These are phyloP conservation scores for Platanus orientalis DNA, from an alignment of 164 flowering plant species.

Conservation along the genomic window DNA sequence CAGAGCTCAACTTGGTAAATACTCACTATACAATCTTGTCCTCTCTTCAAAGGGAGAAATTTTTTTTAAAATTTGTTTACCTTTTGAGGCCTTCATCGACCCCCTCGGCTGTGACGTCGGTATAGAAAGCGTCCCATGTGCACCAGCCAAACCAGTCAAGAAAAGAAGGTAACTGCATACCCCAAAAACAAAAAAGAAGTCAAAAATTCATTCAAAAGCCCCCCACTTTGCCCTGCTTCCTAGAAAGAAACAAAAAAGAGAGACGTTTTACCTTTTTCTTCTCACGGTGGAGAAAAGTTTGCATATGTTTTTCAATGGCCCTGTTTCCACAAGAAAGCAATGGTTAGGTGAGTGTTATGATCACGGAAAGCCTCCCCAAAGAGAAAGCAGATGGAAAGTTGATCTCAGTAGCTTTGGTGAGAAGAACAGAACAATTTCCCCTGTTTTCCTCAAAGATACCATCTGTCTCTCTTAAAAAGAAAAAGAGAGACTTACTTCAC, in stretches of 20 bases:
- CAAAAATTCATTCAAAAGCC: too few relatives aligned
- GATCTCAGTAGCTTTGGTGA: too few relatives aligned
- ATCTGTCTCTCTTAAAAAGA: too few relatives aligned
- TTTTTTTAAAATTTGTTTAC: too few relatives aligned
- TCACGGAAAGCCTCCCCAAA: too few relatives aligned
- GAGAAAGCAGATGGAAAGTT: too few relatives aligned
- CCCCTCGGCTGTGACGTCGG: slow-evolving; percentile 97
- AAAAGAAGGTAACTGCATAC: slow-evolving; percentile 67
- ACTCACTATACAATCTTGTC: neutral
- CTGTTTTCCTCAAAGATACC: too few relatives aligned
- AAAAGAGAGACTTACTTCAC: slow-evolving; percentile 52
- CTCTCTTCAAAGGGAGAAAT: neutral
- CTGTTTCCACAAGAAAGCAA: slow-evolving; percentile 36
- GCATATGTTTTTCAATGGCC: slow-evolving; percentile 77
- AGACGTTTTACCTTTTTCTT: slow-evolving; percentile 67
- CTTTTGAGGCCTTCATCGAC: slow-evolving; percentile 81
- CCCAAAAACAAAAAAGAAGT: neutral
- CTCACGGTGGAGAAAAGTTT: slow-evolving; percentile 83
- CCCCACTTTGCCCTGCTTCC: neutral
- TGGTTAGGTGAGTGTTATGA: neutral
- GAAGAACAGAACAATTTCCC: too few relatives aligned
- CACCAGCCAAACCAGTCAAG: slow-evolving; percentile 99
- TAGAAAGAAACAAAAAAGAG: neutral
- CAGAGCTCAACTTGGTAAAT: slow-evolving; percentile 1
- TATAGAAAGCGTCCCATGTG: slow-evolving; percentile 99